phyloP scores from a whole-genome alignment of 2,329 filamentous ascomycete species.

The Lecanicillium sp. region DNA sequence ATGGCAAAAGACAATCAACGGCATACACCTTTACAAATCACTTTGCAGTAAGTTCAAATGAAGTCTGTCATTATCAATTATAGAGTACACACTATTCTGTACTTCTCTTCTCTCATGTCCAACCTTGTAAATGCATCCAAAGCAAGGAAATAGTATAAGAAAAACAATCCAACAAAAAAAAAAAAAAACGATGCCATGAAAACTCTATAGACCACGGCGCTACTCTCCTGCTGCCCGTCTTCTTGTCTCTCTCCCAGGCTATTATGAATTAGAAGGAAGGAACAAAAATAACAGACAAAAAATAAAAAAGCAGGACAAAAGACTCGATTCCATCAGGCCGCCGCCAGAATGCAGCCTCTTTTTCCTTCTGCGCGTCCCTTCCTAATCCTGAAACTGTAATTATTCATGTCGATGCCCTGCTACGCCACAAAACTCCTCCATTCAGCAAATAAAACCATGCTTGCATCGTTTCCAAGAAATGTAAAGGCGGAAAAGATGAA shows the following conservation, averaged over 20 bases:
- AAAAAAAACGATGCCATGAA: not conserved
- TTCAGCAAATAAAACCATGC: not conserved
- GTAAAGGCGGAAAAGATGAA: not conserved
- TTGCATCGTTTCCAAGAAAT: not conserved
- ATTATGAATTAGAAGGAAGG: too few relatives aligned
- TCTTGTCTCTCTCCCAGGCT: too few relatives aligned
- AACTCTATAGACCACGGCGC: too few relatives aligned
- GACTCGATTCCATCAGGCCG: not conserved
- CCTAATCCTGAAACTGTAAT: not conserved
- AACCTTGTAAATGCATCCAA: not conserved
- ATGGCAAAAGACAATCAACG: too few relatives aligned
- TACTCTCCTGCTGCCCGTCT: too few relatives aligned
- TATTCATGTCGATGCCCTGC: not conserved
- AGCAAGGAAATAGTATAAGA: not conserved
- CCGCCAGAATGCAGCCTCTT: not conserved
- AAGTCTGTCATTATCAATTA: conserved; percentile 14
- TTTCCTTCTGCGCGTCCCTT: not conserved
- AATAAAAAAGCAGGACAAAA: too few relatives aligned
- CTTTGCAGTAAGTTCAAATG: too few relatives aligned
- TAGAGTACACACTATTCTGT: conserved; percentile 6
- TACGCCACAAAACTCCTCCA: not conserved
- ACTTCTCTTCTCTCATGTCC: conserved; percentile 6
- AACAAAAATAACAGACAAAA: too few relatives aligned
- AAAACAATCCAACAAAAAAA: not conserved
- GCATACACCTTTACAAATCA: too few relatives aligned